Base-by-base conservation (phyloP, 1,284 basidiomycete genomes). In the Trametes hirsuta region DNA sequence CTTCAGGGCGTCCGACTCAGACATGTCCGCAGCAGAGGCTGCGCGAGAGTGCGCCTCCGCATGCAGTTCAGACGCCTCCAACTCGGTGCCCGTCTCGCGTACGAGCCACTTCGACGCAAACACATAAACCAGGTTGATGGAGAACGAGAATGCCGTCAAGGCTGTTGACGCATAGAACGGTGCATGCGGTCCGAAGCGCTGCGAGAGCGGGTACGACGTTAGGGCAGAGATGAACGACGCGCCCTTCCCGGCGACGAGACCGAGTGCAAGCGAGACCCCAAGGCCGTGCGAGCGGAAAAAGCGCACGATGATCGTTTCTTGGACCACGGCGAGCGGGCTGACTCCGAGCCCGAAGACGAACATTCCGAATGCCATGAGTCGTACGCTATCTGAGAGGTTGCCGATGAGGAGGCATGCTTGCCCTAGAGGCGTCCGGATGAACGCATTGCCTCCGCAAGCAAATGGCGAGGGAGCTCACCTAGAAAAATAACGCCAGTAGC, bases 341-440 rank as follows among this genome's bases (percentile, higher is more conserved):
- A 90, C 79, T 3, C 90, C 91, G 14, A 93, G 77, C n/a, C 91
- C 91, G 66, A 91, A 92, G 45, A 91, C 74, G 66, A 91, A 92
- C 68, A 91, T 79, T 2, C 89, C 90, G 30, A 88, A 69, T 2
- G 83, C 79, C 89, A 91, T 91, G 36, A 86, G 59, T 12, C 83
- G 81, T 22, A 91, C 78, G 68, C 79, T 82, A 39, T 79, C 77
- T 57, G 77, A 79, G 11, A 84, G 79, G 66, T 90, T 86, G 14
- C 88, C 88, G 6, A 85, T 58, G 5, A 91, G 80, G 15, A 91
- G 79, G 10, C 88, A 72, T 22, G 78, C 68, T 70, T 90, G 88
- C 24, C 87, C 89, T 85, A 25, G 12, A 9, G 6, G 63, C 18
- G 53, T 46, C n/a, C 39, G 22, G 39, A 4, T 65, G 18, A 63